A percentile compares a stretch with the other conserved stretches of the same genome.
These are phyloP conservation scores for Ballota nigra DNA, from an alignment of 257 asterid genomes.

Conservation along the genomic window DNA sequence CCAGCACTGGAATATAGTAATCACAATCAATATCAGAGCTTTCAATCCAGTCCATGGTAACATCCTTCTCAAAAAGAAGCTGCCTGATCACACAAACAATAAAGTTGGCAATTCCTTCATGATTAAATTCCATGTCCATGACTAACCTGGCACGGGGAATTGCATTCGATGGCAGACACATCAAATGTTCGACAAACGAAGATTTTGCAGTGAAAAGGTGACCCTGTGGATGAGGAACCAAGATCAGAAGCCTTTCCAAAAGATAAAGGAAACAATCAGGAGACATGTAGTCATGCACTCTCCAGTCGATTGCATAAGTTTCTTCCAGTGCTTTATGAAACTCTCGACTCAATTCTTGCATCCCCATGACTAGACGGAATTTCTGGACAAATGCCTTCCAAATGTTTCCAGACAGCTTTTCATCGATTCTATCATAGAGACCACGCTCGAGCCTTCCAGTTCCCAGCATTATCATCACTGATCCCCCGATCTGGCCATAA, in stretches of 20 bases:
- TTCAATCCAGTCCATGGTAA: constrained; percentile 32
- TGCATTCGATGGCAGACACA: constrained; percentile 21
- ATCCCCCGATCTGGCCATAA: constrained; percentile 43
- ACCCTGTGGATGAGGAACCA: constrained; percentile 31
- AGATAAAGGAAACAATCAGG: constrained; percentile 60
- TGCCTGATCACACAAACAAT: constrained; percentile 15
- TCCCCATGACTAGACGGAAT: background rate
- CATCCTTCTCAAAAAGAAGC: background rate
- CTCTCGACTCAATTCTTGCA: constrained; percentile 10
- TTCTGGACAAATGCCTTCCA: constrained; percentile 47
- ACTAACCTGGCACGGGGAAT: constrained; percentile 16
- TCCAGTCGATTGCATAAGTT: constrained; percentile 27
- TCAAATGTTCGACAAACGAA: constrained; percentile 41
- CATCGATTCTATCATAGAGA: constrained; percentile 23
- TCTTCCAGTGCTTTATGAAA: constrained; percentile 35
- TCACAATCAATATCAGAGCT: background rate
- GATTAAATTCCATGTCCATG: background rate
- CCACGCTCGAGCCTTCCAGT: constrained; percentile 29
- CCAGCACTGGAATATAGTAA: constrained; percentile 28
- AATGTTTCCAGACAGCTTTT: background rate
- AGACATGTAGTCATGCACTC: constrained; percentile 39
- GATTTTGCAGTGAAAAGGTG: constrained; percentile 44
- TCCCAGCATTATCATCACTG: constrained; percentile 42
- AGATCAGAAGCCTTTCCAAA: constrained; percentile 47
- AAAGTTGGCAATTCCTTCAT: background rate